Evolutionary conservation across 2,329 filamentous ascomycete species (phyloP).

Genomic region (Pseudocercospora crystallina): DNA sequence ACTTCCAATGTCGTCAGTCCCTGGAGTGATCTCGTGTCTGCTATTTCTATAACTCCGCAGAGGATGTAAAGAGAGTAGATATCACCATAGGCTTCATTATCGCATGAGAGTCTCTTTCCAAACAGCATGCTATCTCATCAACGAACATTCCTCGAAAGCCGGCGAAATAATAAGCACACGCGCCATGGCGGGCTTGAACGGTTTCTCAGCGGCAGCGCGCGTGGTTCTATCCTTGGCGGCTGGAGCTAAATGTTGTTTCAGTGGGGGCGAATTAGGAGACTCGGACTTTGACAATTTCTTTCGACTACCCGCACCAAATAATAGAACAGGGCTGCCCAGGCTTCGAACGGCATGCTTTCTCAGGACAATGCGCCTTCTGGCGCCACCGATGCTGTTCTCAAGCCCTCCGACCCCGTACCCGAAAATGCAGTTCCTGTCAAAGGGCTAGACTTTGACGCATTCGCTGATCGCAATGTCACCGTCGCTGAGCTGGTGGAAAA

Average conservation of each 20-base stretch:
- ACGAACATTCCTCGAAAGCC: background rate
- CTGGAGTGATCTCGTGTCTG: no score
- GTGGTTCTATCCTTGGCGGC: constrained; percentile 5
- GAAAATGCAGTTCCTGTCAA: constrained; percentile 75
- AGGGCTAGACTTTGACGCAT: constrained; percentile 88
- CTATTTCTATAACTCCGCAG: no score
- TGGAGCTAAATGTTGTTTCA: background rate
- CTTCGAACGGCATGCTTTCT: constrained; percentile 12
- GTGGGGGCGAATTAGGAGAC: background rate
- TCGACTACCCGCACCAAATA: background rate
- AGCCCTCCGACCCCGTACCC: constrained; percentile 79
- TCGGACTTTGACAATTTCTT: background rate
- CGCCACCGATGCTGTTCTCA: constrained; percentile 76
- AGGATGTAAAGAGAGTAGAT: no score
- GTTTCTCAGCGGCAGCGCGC: background rate
- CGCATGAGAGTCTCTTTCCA: no score
- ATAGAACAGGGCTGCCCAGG: constrained; percentile 19
- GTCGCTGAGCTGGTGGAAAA: constrained; percentile 79
- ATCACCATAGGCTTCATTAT: no score
- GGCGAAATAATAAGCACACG: no score
- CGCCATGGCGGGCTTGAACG: no score
- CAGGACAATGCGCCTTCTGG: constrained; percentile 44
- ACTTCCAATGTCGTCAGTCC: no score
- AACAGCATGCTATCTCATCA: no score
- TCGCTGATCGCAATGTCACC: constrained; percentile 72